These are phyloP conservation scores for Orychophragmus violaceus DNA, from an alignment of 345 rosid genomes.

Conservation along the genomic window DNA sequence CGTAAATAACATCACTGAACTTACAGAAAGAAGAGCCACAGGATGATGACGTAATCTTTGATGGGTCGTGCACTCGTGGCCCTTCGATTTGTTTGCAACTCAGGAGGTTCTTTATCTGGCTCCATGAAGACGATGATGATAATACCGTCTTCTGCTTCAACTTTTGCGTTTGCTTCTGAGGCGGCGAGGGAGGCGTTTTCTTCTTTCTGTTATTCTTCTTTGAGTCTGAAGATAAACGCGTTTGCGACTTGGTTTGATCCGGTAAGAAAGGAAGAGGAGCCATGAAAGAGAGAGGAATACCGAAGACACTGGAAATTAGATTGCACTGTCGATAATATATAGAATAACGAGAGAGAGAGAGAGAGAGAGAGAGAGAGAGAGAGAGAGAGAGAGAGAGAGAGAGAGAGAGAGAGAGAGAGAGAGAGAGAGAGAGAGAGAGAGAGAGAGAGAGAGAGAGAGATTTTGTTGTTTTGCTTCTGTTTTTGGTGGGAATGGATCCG, in stretches of 20 bases:
- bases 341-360: neutral
- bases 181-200: constrained; percentile 14
- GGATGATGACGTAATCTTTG: constrained; percentile 40
- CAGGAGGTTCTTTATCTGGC: constrained; percentile 81
- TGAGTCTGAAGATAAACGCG: constrained; percentile 20
- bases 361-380: neutral
- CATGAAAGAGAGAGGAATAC: constrained; percentile 33
- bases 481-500: constrained; percentile 29
- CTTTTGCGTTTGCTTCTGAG: constrained; percentile 28
- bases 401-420: no score
- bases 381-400: neutral
- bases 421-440: neutral
- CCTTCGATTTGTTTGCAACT: constrained; percentile 82
- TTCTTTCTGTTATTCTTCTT: constrained; percentile 24
- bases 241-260: constrained; percentile 32
- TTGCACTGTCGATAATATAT: constrained; percentile 2
- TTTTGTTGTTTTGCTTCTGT: constrained; percentile 21
- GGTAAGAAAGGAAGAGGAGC: constrained; percentile 59
- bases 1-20: constrained; percentile 26
- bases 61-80: constrained; percentile 64
- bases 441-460: constrained; percentile 5
- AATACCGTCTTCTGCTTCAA: constrained; percentile 34
- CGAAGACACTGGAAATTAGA: constrained; percentile 1
- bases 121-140: constrained; percentile 43
- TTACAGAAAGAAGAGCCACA: constrained; percentile 36